Evolutionary conservation across 257 asterid species (phyloP).

Genomic region (Paulownia fortunei): DNA sequence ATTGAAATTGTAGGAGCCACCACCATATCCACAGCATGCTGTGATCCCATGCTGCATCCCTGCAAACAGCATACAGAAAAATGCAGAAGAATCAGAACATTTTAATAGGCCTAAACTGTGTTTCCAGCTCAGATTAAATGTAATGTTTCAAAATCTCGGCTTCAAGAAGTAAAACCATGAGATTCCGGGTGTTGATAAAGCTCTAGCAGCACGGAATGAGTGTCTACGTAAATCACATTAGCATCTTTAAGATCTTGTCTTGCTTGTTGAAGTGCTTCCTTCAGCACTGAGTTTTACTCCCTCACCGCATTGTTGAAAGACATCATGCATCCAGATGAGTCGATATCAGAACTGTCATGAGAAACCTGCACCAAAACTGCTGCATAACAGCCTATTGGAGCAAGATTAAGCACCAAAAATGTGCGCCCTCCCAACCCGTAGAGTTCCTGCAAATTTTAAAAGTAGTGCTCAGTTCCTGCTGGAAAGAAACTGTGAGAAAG

Average conservation of each 20-base stretch:
- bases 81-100: background rate
- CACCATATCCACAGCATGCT: slow-evolving; percentile 79
- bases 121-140: too few species aligned
- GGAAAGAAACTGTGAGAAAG: too few species aligned
- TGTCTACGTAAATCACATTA: slow-evolving; percentile 52
- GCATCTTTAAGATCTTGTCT: slow-evolving; percentile 48
- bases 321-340: slow-evolving; percentile 59
- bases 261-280: slow-evolving; percentile 44
- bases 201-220: slow-evolving; percentile 52
- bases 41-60: slow-evolving; percentile 66
- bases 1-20: slow-evolving; percentile 58
- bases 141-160: background rate
- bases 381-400: slow-evolving; percentile 77
- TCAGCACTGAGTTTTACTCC: slow-evolving; percentile 59
- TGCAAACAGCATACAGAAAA: slow-evolving; percentile 28
- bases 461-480: background rate
- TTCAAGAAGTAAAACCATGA: slow-evolving; percentile 40
- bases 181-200: slow-evolving; percentile 57
- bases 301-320: slow-evolving; percentile 60
- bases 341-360: slow-evolving; percentile 54
- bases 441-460: slow-evolving; percentile 48
- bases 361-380: slow-evolving; percentile 45
- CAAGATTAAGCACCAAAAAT: slow-evolving; percentile 62
- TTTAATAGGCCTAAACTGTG: background rate
- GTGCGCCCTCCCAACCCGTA: slow-evolving; percentile 63